phyloP scores from a whole-genome alignment of 495 filamentous ascomycete species.

The Daldinia caldariorum region DNA sequence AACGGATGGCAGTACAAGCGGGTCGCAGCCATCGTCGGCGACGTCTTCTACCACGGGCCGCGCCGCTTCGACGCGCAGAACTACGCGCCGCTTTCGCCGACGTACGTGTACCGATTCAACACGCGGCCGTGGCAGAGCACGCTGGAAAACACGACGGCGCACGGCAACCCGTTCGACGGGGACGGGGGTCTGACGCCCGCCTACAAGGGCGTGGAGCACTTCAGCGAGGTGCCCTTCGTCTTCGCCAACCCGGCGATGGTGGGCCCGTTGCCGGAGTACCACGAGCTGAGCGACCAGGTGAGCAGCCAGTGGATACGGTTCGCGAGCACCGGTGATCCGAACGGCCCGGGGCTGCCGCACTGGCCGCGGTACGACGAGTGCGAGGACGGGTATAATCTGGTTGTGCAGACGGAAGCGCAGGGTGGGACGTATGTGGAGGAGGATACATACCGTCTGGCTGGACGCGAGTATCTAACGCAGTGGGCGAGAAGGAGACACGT shows the following conservation, averaged over 20 bases:
- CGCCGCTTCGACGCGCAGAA: slow-evolving; percentile 43
- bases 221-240: slow-evolving; percentile 50
- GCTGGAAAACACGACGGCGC: slow-evolving; percentile 11
- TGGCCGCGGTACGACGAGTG: slow-evolving; percentile 48
- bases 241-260: slow-evolving; percentile 48
- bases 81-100: slow-evolving; percentile 41
- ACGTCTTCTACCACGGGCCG: slow-evolving; percentile 51
- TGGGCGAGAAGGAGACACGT: slow-evolving; percentile 52
- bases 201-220: slow-evolving; percentile 49
- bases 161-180: slow-evolving; percentile 5
- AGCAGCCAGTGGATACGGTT: slow-evolving; percentile 50
- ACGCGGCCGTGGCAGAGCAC: slow-evolving; percentile 45
- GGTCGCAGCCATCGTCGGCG: slow-evolving; percentile 49
- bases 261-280: slow-evolving; percentile 48
- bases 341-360: slow-evolving; percentile 37
- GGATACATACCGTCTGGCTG: slow-evolving; percentile 48
- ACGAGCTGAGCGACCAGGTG: slow-evolving; percentile 41
- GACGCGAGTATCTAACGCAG: slow-evolving; percentile 49
- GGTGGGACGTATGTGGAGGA: slow-evolving; percentile 47
- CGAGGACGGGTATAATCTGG: slow-evolving; percentile 45
- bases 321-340: slow-evolving; percentile 47
- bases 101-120: slow-evolving; percentile 50
- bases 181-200: slow-evolving; percentile 43
- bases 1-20: slow-evolving; percentile 50
- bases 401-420: slow-evolving; percentile 50